Evolutionary conservation across 2,329 filamentous ascomycete species (phyloP).

Genomic region (Alternaria gaisen): DNA sequence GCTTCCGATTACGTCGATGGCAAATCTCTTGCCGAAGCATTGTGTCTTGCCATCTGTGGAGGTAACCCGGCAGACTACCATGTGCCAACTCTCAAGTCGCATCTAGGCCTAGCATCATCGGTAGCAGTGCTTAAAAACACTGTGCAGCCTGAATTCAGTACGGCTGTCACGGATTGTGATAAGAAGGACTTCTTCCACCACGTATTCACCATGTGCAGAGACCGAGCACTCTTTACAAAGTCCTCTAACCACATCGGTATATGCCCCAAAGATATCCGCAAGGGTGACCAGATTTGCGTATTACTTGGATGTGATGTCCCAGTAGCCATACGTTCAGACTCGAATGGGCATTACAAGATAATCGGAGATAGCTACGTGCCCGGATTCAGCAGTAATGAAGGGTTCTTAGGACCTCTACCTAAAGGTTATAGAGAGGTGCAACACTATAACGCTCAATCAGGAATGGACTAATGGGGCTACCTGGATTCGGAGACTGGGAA

Average conservation of each 20-base stretch:
- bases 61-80: too few species aligned
- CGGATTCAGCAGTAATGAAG: neutral
- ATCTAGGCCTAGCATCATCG: too few species aligned
- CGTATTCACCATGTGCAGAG: rapidly evolving
- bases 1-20: too few species aligned
- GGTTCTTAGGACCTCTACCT: neutral
- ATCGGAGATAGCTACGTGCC: neutral
- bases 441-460: neutral
- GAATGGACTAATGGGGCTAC: neutral
- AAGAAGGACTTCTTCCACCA: neutral
- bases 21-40: too few species aligned
- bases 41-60: too few species aligned
- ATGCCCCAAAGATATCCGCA: neutral
- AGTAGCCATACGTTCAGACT: neutral
- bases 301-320: neutral
- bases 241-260: neutral
- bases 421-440: neutral
- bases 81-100: too few species aligned
- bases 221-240: neutral
- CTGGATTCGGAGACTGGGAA: too few species aligned
- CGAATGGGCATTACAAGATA: neutral
- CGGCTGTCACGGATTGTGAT: neutral
- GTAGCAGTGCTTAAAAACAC: too few species aligned
- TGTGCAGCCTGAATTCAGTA: too few species aligned
- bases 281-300: neutral